Evolutionary conservation across 805 yeast species (phyloP).

Genomic region (Dipodascopsis uninucleata): DNA sequence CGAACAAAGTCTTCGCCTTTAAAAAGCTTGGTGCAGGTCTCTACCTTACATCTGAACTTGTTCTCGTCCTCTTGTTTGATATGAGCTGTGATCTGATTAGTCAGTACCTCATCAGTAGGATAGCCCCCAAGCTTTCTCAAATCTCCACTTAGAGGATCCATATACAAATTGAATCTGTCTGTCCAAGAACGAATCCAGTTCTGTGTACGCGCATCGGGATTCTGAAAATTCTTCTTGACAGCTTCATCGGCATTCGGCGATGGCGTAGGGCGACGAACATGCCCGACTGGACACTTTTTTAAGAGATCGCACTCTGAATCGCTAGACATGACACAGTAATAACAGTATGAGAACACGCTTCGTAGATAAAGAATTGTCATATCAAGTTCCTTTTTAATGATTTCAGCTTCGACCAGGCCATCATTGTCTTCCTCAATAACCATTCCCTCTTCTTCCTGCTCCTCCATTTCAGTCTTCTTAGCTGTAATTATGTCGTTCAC

Average conservation of each 20-base stretch:
- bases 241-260: slow-evolving; percentile 9
- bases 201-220: slow-evolving; percentile 12
- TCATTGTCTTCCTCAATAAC: slow-evolving; percentile 15
- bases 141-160: slow-evolving; percentile 16
- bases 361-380: slow-evolving; percentile 20
- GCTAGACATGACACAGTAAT: slow-evolving; percentile 20
- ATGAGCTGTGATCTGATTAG: slow-evolving; percentile 13
- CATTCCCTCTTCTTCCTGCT: slow-evolving; percentile 23
- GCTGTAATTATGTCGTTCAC: slow-evolving; percentile 3
- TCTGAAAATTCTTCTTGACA: not conserved
- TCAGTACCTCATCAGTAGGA: slow-evolving; percentile 10
- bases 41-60: slow-evolving; percentile 27
- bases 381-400: slow-evolving; percentile 19
- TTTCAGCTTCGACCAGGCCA: slow-evolving; percentile 3
- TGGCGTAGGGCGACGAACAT: slow-evolving; percentile 18
- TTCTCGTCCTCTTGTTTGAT: slow-evolving; percentile 22
- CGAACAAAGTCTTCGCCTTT: slow-evolving; percentile 27
- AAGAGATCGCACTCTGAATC: slow-evolving; percentile 21
- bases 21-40: slow-evolving; percentile 24
- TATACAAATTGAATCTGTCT: slow-evolving; percentile 15
- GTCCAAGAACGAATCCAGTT: slow-evolving; percentile 25
- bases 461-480: slow-evolving; percentile 3
- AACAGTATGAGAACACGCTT: slow-evolving; percentile 23
- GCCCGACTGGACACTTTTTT: slow-evolving; percentile 24
- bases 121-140: slow-evolving; percentile 21